A percentile compares a stretch with the other conserved stretches of the same genome.
phyloP scores from a whole-genome alignment of 345 rosid species.

The Trapa incisa region DNA sequence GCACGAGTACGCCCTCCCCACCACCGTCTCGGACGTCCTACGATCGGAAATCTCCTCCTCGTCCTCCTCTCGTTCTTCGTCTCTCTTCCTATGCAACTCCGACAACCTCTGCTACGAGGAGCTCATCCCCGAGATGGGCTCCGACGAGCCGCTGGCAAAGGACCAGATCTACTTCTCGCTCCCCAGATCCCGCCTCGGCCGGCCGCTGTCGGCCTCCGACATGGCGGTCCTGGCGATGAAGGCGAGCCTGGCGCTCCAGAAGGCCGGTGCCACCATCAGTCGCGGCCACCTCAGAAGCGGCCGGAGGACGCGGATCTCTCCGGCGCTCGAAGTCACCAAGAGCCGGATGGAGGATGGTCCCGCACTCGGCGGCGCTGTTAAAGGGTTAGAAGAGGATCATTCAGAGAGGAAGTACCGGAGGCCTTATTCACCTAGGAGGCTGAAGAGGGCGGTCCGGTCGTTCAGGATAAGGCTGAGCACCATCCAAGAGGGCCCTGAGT shows the following conservation, averaged over 20 bases:
- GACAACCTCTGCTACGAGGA: conserved; percentile 19
- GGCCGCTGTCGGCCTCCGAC: conserved; percentile 13
- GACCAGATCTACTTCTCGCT: conserved; percentile 24
- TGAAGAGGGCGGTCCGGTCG: conserved; percentile 8
- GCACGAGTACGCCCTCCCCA: conserved; percentile 13
- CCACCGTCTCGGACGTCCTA: conserved; percentile 16
- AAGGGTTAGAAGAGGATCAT: background rate
- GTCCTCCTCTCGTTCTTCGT: conserved; percentile 7
- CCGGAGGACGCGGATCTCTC: conserved; percentile 10
- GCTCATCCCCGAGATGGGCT: conserved; percentile 12
- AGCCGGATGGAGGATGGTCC: background rate
- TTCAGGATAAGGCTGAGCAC: conserved; percentile 13
- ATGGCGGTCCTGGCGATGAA: conserved; percentile 29
- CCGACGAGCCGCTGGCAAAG: conserved; percentile 9
- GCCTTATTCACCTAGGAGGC: conserved; percentile 4
- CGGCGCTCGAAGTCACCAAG: conserved; percentile 6
- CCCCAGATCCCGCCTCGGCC: conserved; percentile 12
- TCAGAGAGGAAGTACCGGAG: background rate
- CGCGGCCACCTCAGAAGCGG: background rate
- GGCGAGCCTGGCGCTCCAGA: conserved; percentile 22
- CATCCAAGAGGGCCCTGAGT: conserved; percentile 8
- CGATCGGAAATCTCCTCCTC: conserved; percentile 6
- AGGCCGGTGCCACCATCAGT: background rate
- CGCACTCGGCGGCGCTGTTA: background rate
- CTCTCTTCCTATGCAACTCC: conserved; percentile 18